Evolutionary conservation across 2,329 filamentous ascomycete species (phyloP).

Genomic region (Apiospora hydei): DNA sequence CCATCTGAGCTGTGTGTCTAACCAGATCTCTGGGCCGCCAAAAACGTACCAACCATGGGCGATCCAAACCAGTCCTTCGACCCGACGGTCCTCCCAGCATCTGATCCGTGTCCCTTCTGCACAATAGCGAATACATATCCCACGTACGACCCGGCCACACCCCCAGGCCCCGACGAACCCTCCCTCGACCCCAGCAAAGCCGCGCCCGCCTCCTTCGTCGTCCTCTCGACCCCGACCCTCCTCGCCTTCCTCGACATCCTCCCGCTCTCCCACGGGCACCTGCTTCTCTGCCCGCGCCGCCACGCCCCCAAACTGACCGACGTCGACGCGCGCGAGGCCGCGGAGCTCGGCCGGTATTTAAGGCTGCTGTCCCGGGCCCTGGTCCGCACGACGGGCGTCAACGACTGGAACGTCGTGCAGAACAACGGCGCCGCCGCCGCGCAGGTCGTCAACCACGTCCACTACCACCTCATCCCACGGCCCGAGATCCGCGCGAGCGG

Average conservation of each 20-base stretch:
- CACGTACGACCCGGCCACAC: conserved; percentile 44
- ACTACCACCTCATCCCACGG: conserved; percentile 92
- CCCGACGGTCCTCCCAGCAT: conserved; percentile 42
- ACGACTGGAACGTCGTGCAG: conserved; percentile 96
- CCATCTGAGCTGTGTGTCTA: conserved; percentile 9
- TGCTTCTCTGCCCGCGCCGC: conserved; percentile 79
- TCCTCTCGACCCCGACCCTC: conserved; percentile 79
- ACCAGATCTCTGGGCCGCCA: neutral
- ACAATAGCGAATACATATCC: conserved; percentile 59
- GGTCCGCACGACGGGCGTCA: conserved; percentile 70
- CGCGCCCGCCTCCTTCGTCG: conserved; percentile 61
- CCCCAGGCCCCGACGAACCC: conserved; percentile 37
- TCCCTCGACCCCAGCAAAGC: conserved; percentile 37
- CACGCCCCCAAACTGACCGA: conserved; percentile 83
- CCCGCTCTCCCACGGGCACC: conserved; percentile 82
- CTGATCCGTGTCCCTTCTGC: conserved; percentile 67
- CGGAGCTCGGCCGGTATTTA: conserved; percentile 72
- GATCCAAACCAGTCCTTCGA: conserved; percentile 42
- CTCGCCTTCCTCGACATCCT: conserved; percentile 94
- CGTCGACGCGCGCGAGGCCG: conserved; percentile 67
- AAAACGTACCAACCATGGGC: conserved; percentile 22
- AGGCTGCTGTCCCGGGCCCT: conserved; percentile 77
- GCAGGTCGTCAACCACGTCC: conserved; percentile 91
- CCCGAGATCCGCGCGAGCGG: conserved; percentile 69
- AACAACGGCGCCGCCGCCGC: conserved; percentile 92